Evolutionary conservation across 129 eudicot species (phyloP).

Genomic region (carrot (Daucus carota)): DH1_v3.0 NC_030382.2:45781001-45781500

Average conservation of each 20-base stretch:
- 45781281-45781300: slow-evolving; percentile 62
- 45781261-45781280: slow-evolving; percentile 50
- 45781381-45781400: slow-evolving; percentile 80
- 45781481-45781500: not conserved
- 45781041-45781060: not conserved
- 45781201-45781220: slow-evolving; percentile 39
- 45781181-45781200: not conserved
- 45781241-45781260: slow-evolving; percentile 77
- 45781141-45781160: too few relatives aligned
- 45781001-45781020: not conserved
- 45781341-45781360: slow-evolving; percentile 79
- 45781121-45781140: not conserved
- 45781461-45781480: not conserved
- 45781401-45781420: slow-evolving; percentile 50
- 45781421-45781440: slow-evolving; percentile 71
- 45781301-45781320: slow-evolving; percentile 54
- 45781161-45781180: not conserved
- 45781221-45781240: slow-evolving; percentile 66
- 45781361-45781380: slow-evolving; percentile 39
- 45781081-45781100: not conserved
- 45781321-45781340: slow-evolving; percentile 61
- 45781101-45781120: not conserved
- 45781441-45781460: slow-evolving; percentile 52
- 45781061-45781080: too few relatives aligned
- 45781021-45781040: not conserved